Evolutionary conservation across 495 filamentous ascomycete genomes (phyloP), one percentile per base, ranked within the genome.

Genomic region (Tuber umbilicatum): DNA sequence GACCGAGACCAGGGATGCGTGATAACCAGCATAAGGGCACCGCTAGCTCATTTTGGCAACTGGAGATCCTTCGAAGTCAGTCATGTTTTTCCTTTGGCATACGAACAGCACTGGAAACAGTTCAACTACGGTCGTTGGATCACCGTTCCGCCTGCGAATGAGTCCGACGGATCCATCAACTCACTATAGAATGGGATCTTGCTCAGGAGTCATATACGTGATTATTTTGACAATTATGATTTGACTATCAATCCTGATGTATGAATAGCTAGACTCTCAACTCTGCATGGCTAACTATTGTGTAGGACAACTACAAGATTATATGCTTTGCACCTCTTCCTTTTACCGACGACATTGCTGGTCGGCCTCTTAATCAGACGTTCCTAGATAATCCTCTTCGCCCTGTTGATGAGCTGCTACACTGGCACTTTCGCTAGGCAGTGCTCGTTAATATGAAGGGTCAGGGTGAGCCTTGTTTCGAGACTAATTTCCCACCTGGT

Each of bases 131-230:
- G 69, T 55, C 75, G 80, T 37, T 84, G 81, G 83, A 84, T 85
- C 70, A 82, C 78, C 37, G 79, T 79, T 81, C 47, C 70, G 35
- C 74, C 75, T 38, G 47, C 72, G 69, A 75, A n/a, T 50, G 40
- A 68, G 35, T 47, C 74, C 37, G 47, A 47, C 43, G 68, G 70
- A 75, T 37, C 50, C 10, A 84, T 84, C 37, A 83, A 84, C 74
- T 85, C 83, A 21, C 60, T 81, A 69, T 80, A 84, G 73, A 85
- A 85, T 82, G 83, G 82, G 21, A 55, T 85, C 41, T 76, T 85
- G 40, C 79, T 85, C 55, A 39, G 64, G 19, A 43, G 69, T 21
- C 43, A 74, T 78, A 76, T 84, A 74, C 82, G 83, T 76, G 9
- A 71, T 14, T 42, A 79, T 31, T 85, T 84, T 76, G 79, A 85